These are phyloP conservation scores for Ustilago cynodontis DNA, from an alignment of 1,284 basidiomycete species.

Conservation along the genomic window DNA sequence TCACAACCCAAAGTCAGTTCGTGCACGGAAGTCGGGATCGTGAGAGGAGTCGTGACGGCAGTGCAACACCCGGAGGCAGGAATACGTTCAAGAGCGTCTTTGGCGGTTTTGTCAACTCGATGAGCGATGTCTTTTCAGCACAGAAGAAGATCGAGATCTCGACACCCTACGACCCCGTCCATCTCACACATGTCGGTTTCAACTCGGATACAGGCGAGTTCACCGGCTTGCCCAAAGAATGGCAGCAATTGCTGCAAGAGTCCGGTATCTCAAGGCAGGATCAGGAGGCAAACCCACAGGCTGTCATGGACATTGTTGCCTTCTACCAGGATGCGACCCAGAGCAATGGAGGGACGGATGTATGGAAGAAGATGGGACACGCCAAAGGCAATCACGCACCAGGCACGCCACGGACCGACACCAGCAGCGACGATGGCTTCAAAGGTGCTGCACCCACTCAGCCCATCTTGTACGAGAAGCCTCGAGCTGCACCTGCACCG, in stretches of 20 bases:
- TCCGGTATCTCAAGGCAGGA: constrained; percentile 93
- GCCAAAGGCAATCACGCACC: constrained; percentile 51
- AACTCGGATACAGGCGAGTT: constrained; percentile 97
- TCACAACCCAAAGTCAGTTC: constrained; percentile 53
- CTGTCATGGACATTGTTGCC: constrained; percentile 98
- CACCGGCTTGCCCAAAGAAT: constrained; percentile 92
- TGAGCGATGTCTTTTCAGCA: constrained; percentile 79
- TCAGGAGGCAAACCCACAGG: constrained; percentile 97
- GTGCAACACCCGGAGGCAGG: constrained; percentile 38
- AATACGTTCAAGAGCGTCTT: constrained; percentile 69
- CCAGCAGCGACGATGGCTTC: constrained; percentile 43
- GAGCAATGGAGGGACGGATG: constrained; percentile 63
- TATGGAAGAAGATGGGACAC: constrained; percentile 70
- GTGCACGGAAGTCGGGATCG: constrained; percentile 38
- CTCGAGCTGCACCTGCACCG: constrained; percentile 52
- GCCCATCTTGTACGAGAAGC: constrained; percentile 53
- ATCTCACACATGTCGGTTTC: constrained; percentile 99
- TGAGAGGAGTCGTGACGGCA: constrained; percentile 49
- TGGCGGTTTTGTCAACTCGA: constrained; percentile 70
- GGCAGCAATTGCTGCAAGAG: constrained; percentile 97
- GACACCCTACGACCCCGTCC: constrained; percentile 97
- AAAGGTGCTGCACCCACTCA: constrained; percentile 7
- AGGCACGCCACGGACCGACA: constrained; percentile 38
- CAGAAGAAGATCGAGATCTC: constrained; percentile 92
- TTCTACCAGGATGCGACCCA: constrained; percentile 85